Evolutionary conservation across 805 yeast genomes (phyloP), one percentile per base, ranked within the genome.

Genomic region (Sporopachydermia quercuum): DNA sequence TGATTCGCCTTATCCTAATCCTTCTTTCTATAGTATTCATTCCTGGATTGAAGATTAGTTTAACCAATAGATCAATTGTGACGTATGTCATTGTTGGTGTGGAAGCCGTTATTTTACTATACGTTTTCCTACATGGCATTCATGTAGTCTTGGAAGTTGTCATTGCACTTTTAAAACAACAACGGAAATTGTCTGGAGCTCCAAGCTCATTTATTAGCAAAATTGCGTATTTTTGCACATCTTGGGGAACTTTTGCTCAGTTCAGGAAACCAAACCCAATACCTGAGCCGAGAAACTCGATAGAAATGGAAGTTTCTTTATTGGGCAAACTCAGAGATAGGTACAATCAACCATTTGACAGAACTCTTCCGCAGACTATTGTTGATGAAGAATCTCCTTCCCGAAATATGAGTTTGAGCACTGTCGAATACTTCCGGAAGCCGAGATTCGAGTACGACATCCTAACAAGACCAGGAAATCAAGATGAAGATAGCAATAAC

Each of bases 11-110:
- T 16, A 37, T 45, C 18, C 40, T 39, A 11, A 38, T 49, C 17
- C 42, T 51, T 37, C 43, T 55, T 36, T 39, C 49, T 37, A 39
- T 57, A 4, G 53, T 56, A 1, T 54, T 59, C 37, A 40, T 55
- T 5, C 38, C 43, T 3, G 30, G n/a, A 23, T 23, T 23, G 30
- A n/a, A 23, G 13, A n/a, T n/a, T 23, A 23, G 13, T 23, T 23
- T 23, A 23, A 23, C 30, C 13, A n/a, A 8, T 23, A 8, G n/a
- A n/a, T 8, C 13, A 8, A 23, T 23, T 23, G 30, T 23, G 30
- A n/a, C 30, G 8, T 23, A 23, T n/a, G 30, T 23, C 30, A 23
- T 23, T n/a, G 13, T 23, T n/a, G 30, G 30, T n/a, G n/a, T 23
- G 8, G 30, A 23, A 23, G 30, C 13, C 30, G 13, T 23, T 23